These are phyloP conservation scores for Pisolithus marmoratus DNA, from an alignment of 768 basidiomycete genomes.

Conservation along the genomic window DNA sequence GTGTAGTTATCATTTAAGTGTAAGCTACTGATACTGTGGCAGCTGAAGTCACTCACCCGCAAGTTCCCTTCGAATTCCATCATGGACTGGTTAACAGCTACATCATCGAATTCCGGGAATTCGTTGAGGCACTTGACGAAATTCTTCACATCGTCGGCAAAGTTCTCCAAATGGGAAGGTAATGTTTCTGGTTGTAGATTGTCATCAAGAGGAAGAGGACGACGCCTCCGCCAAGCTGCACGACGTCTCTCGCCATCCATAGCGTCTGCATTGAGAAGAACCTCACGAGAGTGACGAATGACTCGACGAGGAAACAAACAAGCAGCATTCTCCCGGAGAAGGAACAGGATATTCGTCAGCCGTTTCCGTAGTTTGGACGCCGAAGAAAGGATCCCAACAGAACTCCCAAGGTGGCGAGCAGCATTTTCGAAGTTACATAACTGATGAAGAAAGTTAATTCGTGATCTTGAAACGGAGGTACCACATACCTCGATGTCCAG, in stretches of 20 bases:
- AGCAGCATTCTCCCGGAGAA: conserved; percentile 52
- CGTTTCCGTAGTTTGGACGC: conserved; percentile 47
- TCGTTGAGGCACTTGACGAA: conserved; percentile 53
- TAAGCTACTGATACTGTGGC: conserved; percentile 2
- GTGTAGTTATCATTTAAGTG: conserved; percentile 2
- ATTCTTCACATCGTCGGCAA: conserved; percentile 45
- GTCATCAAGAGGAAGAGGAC: conserved; percentile 35
- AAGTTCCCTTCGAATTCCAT: conserved; percentile 45
- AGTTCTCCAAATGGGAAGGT: conserved; percentile 38
- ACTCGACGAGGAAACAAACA: conserved; percentile 48
- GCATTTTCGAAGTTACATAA: conserved; percentile 51
- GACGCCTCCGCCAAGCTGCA: conserved; percentile 26
- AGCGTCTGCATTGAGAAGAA: conserved; percentile 33
- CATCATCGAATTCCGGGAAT: conserved; percentile 52
- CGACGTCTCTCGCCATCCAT: conserved; percentile 25
- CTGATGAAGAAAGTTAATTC: conserved; percentile 20
- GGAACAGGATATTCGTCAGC: conserved; percentile 42
- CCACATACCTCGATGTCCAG: conserved; percentile 41
- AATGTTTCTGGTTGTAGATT: conserved; percentile 45
- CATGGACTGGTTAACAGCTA: conserved; percentile 46
- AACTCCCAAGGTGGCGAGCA: conserved; percentile 53
- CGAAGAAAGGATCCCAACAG: conserved; percentile 51
- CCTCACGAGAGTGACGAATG: conserved; percentile 32
- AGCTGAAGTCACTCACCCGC: conserved; percentile 28
- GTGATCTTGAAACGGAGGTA: background rate